phyloP scores from a whole-genome alignment of 2,329 filamentous ascomycete species.

The Neopestalotiopsis rosae region DNA sequence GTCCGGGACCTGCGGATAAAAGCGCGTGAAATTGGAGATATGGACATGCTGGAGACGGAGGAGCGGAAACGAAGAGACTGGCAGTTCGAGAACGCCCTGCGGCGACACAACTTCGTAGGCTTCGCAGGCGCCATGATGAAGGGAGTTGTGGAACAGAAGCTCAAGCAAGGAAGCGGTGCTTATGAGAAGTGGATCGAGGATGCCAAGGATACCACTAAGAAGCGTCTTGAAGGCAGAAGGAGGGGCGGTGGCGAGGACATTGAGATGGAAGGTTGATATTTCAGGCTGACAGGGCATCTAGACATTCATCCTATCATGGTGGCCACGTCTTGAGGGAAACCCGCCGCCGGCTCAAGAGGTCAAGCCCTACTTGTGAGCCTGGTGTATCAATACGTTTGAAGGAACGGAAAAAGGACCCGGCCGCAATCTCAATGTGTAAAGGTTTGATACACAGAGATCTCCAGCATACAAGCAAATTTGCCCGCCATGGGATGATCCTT shows the following conservation, averaged over 20 bases:
- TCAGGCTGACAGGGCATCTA: not conserved
- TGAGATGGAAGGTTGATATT: slow-evolving; percentile 44
- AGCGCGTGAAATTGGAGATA: slow-evolving; percentile 82
- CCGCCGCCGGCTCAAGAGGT: no score
- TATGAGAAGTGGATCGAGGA: slow-evolving; percentile 79
- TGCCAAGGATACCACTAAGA: slow-evolving; percentile 62
- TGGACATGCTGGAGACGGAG: slow-evolving; percentile 78
- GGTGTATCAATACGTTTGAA: no score
- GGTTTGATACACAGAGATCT: no score
- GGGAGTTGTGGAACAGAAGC: slow-evolving; percentile 78
- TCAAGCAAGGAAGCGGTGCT: slow-evolving; percentile 66
- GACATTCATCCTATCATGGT: not conserved
- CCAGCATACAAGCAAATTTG: not conserved
- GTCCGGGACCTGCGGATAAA: slow-evolving; percentile 80
- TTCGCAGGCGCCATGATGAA: slow-evolving; percentile 92
- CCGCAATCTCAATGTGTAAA: no score
- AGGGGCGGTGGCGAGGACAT: slow-evolving; percentile 45
- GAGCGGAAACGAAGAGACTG: slow-evolving; percentile 84
- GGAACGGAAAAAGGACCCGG: no score
- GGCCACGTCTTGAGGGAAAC: no score
- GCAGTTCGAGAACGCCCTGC: slow-evolving; percentile 93
- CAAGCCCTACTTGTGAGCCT: no score
- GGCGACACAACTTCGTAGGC: slow-evolving; percentile 94
- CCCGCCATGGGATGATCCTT: not conserved
- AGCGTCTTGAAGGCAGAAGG: slow-evolving; percentile 43